phyloP scores from a whole-genome alignment of 805 yeast genomes.

The Cyberlindnera xishuangbannaensis region DNA sequence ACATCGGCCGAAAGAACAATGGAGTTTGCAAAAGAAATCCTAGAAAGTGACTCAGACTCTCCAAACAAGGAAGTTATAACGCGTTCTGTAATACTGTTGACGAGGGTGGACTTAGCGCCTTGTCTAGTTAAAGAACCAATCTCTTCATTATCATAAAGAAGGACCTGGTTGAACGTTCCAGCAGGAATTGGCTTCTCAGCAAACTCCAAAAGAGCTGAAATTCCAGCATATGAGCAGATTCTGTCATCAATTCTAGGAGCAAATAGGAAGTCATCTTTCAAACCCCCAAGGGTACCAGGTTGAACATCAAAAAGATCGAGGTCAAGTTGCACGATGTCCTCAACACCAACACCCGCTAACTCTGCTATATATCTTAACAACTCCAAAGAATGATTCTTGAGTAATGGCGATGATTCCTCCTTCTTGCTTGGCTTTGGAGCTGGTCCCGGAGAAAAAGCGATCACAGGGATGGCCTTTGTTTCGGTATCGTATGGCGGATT shows the following conservation, averaged over 20 bases:
- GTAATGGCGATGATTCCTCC: conserved; percentile 58
- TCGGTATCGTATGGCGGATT: conserved; percentile 70
- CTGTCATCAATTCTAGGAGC: conserved; percentile 86
- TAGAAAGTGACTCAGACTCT: conserved; percentile 23
- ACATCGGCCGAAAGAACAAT: conserved; percentile 82
- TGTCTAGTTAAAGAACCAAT: conserved; percentile 75
- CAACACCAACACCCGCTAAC: conserved; percentile 51
- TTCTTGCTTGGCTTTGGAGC: conserved; percentile 49
- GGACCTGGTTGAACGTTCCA: conserved; percentile 50
- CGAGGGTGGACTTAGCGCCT: conserved; percentile 75
- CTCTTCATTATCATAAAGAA: conserved; percentile 76
- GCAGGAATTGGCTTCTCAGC: conserved; percentile 30
- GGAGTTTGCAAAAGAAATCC: conserved; percentile 61
- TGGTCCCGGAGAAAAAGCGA: conserved; percentile 45
- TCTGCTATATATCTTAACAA: conserved; percentile 65
- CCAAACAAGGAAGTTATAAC: conserved; percentile 30
- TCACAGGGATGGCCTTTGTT: conserved; percentile 71
- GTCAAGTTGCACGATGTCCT: conserved; percentile 63
- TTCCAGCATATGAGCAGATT: conserved; percentile 71
- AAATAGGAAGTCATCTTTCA: conserved; percentile 68
- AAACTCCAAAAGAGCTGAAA: conserved; percentile 48
- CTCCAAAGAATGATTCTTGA: conserved; percentile 61
- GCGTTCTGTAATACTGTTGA: conserved; percentile 60
- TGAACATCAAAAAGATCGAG: conserved; percentile 79
- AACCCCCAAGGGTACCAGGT: conserved; percentile 72